Evolutionary conservation across 2,329 filamentous ascomycete genomes (phyloP).

Genomic region (Colletotrichum siamense): DNA sequence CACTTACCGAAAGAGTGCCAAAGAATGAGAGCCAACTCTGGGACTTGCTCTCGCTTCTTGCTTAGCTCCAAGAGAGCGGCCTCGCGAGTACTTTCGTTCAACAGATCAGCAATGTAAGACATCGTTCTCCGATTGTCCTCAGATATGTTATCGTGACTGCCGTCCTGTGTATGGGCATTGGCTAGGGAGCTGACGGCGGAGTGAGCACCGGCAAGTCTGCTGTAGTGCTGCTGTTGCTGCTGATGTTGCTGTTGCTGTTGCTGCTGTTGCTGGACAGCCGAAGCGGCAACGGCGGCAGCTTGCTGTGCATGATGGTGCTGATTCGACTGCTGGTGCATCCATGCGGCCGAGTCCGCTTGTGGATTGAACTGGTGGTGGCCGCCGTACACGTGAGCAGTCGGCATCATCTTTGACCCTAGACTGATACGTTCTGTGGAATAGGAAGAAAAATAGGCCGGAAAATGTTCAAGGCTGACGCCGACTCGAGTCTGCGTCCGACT

Average conservation of each 20-base stretch:
- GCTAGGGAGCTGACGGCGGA: constrained; percentile 27
- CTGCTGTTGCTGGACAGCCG: constrained; percentile 53
- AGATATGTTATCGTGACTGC: constrained; percentile 70
- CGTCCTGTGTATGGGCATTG: constrained; percentile 58
- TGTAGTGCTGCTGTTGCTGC: constrained; percentile 49
- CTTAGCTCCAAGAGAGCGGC: constrained; percentile 92
- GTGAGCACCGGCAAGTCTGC: constrained; percentile 28
- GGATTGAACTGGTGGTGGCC: constrained; percentile 70
- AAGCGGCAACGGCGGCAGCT: constrained; percentile 60
- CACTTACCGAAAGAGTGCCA: constrained; percentile 96
- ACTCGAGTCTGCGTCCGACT: not conserved
- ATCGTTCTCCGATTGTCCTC: constrained; percentile 95
- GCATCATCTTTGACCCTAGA: constrained; percentile 58
- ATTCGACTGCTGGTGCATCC: constrained; percentile 71
- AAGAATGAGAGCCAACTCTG: constrained; percentile 91
- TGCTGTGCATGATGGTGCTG: constrained; percentile 63
- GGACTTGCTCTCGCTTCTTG: constrained; percentile 98
- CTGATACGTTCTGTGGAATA: not conserved
- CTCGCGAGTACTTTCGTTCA: constrained; percentile 87
- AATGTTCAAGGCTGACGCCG: not conserved
- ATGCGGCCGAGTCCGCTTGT: constrained; percentile 65
- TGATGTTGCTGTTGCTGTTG: constrained; percentile 52
- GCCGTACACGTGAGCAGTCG: constrained; percentile 66
- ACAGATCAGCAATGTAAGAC: constrained; percentile 87
- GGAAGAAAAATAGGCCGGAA: not conserved